Percentiles rank a stretch among this genome's conserved stretches.
Evolutionary conservation across 805 yeast genomes (phyloP).

Genomic region (Torulaspora indica): DNA sequence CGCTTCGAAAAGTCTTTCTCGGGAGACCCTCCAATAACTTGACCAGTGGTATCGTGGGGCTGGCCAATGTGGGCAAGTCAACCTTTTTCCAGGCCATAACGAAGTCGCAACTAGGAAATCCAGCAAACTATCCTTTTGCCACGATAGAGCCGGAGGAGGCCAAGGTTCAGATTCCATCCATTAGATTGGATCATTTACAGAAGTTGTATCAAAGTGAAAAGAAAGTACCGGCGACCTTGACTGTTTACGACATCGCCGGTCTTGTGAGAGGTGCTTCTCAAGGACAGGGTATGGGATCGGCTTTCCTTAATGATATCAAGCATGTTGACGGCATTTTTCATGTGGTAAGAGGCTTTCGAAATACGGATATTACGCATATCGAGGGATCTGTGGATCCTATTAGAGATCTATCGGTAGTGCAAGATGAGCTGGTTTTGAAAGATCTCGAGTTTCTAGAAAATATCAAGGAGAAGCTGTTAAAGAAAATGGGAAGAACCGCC

Average conservation of each 20-base stretch:
- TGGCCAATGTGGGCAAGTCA: conserved; percentile 93
- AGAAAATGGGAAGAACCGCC: conserved; percentile 37
- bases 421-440: conserved; percentile 70
- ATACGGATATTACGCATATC: conserved; percentile 72
- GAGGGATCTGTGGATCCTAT: conserved; percentile 69
- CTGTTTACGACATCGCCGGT: conserved; percentile 78
- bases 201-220: conserved; percentile 56
- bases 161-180: conserved; percentile 63
- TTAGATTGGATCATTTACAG: conserved; percentile 52
- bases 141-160: conserved; percentile 80
- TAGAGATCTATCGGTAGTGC: conserved; percentile 69
- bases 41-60: conserved; percentile 87
- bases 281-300: conserved; percentile 82
- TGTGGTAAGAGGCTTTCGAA: conserved; percentile 70
- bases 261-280: conserved; percentile 75
- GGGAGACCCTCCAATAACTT: conserved; percentile 74
- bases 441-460: conserved; percentile 68
- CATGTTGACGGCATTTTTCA: conserved; percentile 80
- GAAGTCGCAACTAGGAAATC: conserved; percentile 85
- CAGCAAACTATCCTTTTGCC: conserved; percentile 97
- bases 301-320: conserved; percentile 70
- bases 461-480: conserved; percentile 48
- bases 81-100: conserved; percentile 97
- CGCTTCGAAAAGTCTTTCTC: conserved; percentile 52
- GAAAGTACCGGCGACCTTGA: conserved; percentile 62